Percentiles rank a stretch among this genome's conserved stretches.
These are phyloP conservation scores for Mycena leptocephala DNA, from an alignment of 768 basidiomycete species.

Conservation along the genomic window DNA sequence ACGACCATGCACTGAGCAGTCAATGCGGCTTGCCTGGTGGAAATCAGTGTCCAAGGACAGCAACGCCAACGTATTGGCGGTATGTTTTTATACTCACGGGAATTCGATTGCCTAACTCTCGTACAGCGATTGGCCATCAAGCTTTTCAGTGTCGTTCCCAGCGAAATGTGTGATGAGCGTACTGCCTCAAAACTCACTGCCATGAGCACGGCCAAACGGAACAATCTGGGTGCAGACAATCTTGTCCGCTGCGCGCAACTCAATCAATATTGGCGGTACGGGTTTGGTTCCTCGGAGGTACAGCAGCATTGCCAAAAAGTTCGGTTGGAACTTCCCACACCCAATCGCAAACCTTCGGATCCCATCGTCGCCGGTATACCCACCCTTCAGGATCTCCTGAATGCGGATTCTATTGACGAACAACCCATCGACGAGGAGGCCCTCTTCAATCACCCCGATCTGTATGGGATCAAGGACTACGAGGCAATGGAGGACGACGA, in stretches of 20 bases:
- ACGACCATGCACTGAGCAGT: neutral
- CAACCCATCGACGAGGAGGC: neutral
- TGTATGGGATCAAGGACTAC: no score
- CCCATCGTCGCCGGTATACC: neutral
- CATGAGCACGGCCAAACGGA: neutral
- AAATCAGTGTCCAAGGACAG: slow-evolving; percentile 3
- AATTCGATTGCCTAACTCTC: no score
- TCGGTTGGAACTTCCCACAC: neutral
- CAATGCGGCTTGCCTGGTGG: neutral
- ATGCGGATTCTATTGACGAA: neutral
- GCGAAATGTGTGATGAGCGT: neutral
- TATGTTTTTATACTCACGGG: neutral
- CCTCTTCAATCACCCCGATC: neutral
- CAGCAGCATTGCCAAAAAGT: neutral
- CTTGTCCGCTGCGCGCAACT: neutral
- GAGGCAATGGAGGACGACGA: no score
- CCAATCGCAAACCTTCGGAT: slow-evolving; percentile 5
- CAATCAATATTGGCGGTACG: neutral
- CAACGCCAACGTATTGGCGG: neutral
- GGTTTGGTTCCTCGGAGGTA: neutral
- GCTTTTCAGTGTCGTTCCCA: neutral
- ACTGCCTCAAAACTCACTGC: neutral
- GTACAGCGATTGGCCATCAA: neutral
- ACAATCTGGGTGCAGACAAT: neutral
- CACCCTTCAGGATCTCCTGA: neutral